Base-by-base conservation (phyloP, 345 rosid genomes). In the Carallia brachiata region DNA sequence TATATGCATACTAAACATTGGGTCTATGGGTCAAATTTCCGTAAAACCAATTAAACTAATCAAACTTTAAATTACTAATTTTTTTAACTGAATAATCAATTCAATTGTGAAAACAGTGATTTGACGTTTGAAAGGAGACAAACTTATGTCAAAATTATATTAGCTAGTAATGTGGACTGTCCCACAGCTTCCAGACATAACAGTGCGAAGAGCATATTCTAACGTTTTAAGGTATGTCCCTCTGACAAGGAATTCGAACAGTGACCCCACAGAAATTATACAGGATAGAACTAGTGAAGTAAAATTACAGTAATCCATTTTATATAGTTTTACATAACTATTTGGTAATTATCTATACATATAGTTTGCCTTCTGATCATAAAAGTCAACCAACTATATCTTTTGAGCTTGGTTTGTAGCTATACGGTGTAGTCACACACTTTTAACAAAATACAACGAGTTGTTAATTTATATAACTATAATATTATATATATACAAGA, bases 351-450 rank as follows among this genome's bases (percentile, higher is more conserved):
- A 23, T 23, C 54, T 60, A 6, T 62, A 62, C 69, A 54, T 36
- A 64, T 63, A 13, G 66, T 57, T 55, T 70, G n/a, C 50, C 74
- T 23, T 18, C 34, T 55, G 62, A 18, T 47, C 34, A 34, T 28
- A 66, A 64, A 76, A 73, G 82, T 80, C 87, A 78, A 76, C 71
- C 57, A n/a, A 71, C 40, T 28, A 47, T 39, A 23, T 23, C 23
- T 23, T 23, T 23, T 23, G 23, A 23, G 23, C 23, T 23, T 23
- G 23, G 23, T 23, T 23, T 23, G 23, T 23, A 23, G 23, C 23
- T 23, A 23, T 23, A 23, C 23, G 23, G 23, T 23, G 23, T 23
- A 23, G 23, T 23, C 23, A 23, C 23, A 0, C 23, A 23, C 23
- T 23, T 23, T 23, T 23, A 23, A 23, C 23, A 23, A 23, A 23